These are phyloP conservation scores for Parathielavia hyrcaniae DNA, from an alignment of 495 filamentous ascomycete species.

Conservation along the genomic window DNA sequence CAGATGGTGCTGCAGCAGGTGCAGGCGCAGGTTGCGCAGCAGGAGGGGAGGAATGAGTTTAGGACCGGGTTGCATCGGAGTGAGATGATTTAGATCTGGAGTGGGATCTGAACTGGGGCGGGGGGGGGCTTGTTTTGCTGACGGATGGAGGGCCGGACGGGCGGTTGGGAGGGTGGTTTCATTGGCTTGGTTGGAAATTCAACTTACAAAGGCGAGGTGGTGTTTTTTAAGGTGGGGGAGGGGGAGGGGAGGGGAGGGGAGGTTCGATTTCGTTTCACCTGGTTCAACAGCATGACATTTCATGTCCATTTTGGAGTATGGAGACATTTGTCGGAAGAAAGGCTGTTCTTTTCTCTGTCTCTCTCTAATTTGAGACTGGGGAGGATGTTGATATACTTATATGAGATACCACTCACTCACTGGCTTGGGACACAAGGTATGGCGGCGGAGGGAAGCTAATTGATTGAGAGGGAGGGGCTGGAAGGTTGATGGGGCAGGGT, in stretches of 20 bases:
- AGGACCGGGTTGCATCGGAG: conserved; percentile 41
- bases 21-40: conserved; percentile 22
- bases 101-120: too few relatives aligned
- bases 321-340: too few relatives aligned
- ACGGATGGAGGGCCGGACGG: too few relatives aligned
- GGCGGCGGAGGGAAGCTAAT: too few relatives aligned
- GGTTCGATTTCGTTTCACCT: neutral
- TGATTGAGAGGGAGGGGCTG: neutral
- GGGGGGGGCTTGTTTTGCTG: too few relatives aligned
- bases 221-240: too few relatives aligned
- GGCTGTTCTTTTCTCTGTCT: too few relatives aligned
- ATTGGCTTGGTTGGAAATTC: too few relatives aligned
- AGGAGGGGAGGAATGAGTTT: conserved; percentile 33
- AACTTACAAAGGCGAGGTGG: too few relatives aligned
- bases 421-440: neutral
- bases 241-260: neutral
- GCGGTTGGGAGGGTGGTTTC: too few relatives aligned
- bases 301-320: too few relatives aligned
- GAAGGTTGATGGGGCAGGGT: neutral
- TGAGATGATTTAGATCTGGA: conserved; percentile 40
- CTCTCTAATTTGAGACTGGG: neutral
- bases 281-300: too few relatives aligned
- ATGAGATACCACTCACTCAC: neutral
- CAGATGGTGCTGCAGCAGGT: conserved; percentile 24
- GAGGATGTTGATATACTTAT: neutral